Evolutionary conservation across 805 yeast genomes (phyloP).

Genomic region (Wilhelminamyces savonicus): DNA sequence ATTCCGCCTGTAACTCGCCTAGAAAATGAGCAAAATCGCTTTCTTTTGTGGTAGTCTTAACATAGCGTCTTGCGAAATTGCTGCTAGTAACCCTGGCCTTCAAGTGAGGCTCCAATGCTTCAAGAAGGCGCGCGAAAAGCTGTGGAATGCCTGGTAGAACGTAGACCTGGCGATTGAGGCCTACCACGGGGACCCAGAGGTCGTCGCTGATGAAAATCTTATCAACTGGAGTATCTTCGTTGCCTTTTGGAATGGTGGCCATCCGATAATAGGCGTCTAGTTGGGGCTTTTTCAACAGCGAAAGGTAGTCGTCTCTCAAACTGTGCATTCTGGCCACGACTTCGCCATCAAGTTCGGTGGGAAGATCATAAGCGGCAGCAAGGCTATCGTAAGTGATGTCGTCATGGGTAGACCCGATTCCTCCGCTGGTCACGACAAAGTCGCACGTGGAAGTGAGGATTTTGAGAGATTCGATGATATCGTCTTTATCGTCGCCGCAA

Average conservation of each 20-base stretch:
- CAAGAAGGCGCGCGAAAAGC: slow-evolving; percentile 52
- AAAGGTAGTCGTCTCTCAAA: slow-evolving; percentile 33
- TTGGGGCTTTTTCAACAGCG: slow-evolving; percentile 35
- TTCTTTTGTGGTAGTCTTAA: slow-evolving; percentile 57
- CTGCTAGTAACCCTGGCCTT: slow-evolving; percentile 18
- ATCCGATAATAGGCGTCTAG: slow-evolving; percentile 60
- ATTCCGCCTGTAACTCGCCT: slow-evolving; percentile 40
- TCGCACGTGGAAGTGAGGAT: slow-evolving; percentile 50
- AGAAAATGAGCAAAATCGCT: slow-evolving; percentile 64
- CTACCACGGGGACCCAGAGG: slow-evolving; percentile 83
- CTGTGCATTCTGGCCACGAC: slow-evolving; percentile 56
- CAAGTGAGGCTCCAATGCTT: slow-evolving; percentile 33
- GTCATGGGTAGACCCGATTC: slow-evolving; percentile 86
- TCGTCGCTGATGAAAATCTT: slow-evolving; percentile 39
- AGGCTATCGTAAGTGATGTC: slow-evolving; percentile 77
- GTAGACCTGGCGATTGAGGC: slow-evolving; percentile 56
- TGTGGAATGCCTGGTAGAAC: slow-evolving; percentile 84
- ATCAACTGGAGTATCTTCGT: slow-evolving; percentile 24
- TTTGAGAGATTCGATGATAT: slow-evolving; percentile 50
- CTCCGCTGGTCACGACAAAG: slow-evolving; percentile 65
- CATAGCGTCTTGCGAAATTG: slow-evolving; percentile 42
- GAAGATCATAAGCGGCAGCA: slow-evolving; percentile 56
- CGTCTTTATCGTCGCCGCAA: slow-evolving; percentile 69
- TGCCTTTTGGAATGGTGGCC: slow-evolving; percentile 68
- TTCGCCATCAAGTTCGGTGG: slow-evolving; percentile 45